Conservation (phyloP, 2,329 filamentous ascomycete genomes). For the Aspergillus pseudoviridinutans region DNA sequence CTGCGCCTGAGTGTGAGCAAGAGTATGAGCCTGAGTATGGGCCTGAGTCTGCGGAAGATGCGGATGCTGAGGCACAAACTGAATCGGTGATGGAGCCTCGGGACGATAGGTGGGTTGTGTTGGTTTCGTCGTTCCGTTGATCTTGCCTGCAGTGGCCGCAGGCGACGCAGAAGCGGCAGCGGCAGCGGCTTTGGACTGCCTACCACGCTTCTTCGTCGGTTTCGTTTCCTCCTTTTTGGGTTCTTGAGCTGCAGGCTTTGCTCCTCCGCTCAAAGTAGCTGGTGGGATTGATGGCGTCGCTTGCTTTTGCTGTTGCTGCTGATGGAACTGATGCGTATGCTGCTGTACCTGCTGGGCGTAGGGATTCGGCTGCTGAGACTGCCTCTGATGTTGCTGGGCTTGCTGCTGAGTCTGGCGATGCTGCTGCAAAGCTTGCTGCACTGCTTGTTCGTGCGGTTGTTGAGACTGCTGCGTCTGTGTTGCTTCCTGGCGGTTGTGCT, state of each 20-base stretch:
- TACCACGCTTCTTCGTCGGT: neutral
- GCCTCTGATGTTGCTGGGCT: slow-evolving; percentile 6
- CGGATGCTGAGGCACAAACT: neutral
- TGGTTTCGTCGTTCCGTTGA: neutral
- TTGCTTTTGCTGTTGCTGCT: slow-evolving; percentile 5
- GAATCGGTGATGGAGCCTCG: neutral
- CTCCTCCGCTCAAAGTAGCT: neutral
- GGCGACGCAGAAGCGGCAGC: neutral
- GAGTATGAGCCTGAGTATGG: neutral
- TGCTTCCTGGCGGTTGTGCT: neutral
- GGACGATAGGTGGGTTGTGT: neutral
- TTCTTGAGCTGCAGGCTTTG: neutral
- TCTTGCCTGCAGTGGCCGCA: neutral
- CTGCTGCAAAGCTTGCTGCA: neutral
- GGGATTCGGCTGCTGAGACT: neutral
- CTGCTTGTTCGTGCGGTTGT: neutral
- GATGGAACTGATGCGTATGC: slow-evolving; percentile 14
- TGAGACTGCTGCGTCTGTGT: slow-evolving; percentile 2
- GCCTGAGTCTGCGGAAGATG: neutral
- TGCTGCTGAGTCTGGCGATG: slow-evolving; percentile 4
- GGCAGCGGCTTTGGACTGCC: neutral
- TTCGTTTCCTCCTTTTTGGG: slow-evolving; percentile 3
- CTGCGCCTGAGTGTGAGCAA: neutral
- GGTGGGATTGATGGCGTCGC: neutral
- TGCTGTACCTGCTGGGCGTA: neutral